Percentiles rank a stretch among this genome's conserved stretches.
Conservation (phyloP, 2,329 filamentous ascomycete genomes). For the Colletotrichum plurivorum region DNA sequence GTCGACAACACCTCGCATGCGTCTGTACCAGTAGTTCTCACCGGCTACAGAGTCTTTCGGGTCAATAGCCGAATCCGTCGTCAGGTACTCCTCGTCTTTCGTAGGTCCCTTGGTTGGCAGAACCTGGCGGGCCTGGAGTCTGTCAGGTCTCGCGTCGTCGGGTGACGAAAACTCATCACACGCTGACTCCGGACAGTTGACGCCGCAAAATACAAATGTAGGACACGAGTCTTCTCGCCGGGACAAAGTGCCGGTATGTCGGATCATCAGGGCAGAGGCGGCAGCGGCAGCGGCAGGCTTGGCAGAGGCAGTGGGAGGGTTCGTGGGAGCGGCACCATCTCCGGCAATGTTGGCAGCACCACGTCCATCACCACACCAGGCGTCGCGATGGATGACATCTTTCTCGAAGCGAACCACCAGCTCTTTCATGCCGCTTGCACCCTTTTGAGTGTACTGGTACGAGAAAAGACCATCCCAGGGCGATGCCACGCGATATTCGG, state of each 20-base stretch:
- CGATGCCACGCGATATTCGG: not conserved
- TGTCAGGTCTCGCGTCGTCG: not conserved
- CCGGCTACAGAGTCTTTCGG: slow-evolving; percentile 2
- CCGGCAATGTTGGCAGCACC: not conserved
- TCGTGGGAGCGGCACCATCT: too few species aligned
- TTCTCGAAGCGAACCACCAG: slow-evolving; percentile 38
- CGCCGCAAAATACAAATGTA: not conserved
- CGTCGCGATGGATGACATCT: slow-evolving; percentile 46
- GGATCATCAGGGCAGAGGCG: not conserved
- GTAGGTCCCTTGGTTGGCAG: slow-evolving; percentile 7
- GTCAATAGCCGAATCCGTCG: slow-evolving; percentile 13
- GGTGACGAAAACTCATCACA: not conserved
- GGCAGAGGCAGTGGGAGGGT: too few species aligned
- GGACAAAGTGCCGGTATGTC: too few species aligned
- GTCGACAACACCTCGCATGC: slow-evolving; percentile 12
- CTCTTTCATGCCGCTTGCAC: slow-evolving; percentile 10
- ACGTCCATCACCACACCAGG: slow-evolving; percentile 35
- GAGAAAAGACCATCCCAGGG: slow-evolving; percentile 32
- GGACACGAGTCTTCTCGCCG: slow-evolving; percentile 6
- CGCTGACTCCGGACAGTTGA: not conserved
- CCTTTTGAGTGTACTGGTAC: slow-evolving; percentile 35
- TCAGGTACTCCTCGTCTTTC: slow-evolving; percentile 11
- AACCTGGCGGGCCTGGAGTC: not conserved
- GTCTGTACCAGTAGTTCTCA: slow-evolving; percentile 10
- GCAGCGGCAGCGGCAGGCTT: not conserved